A percentile compares a stretch with the other conserved stretches of the same genome.
Evolutionary conservation across 371 early-diverging fungal genomes (phyloP).

Genomic region (Chytridiales sp.): DNA sequence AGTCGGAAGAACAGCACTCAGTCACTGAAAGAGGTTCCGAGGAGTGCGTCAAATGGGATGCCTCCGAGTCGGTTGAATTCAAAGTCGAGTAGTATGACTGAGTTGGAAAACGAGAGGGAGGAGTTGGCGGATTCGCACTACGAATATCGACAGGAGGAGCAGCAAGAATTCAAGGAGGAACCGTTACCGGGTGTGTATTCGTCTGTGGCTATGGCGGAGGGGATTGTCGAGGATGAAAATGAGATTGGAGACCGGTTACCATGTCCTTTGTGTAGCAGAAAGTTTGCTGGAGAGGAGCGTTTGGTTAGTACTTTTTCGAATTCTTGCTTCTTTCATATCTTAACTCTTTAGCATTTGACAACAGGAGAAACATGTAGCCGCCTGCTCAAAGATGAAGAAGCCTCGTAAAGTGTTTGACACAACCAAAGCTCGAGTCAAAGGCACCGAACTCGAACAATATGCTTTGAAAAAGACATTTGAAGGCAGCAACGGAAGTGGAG

Average conservation of each 20-base stretch:
- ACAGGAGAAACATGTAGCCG: constrained; percentile 43
- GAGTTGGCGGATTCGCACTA: constrained; percentile 10
- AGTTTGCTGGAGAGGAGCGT: constrained; percentile 38
- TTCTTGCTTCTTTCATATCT: not conserved
- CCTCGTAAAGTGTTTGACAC: constrained; percentile 47
- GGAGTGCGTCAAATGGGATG: not conserved
- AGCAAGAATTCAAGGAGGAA: not conserved
- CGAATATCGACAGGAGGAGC: not conserved
- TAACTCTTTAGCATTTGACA: not conserved
- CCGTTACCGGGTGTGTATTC: not conserved
- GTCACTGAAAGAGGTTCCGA: no score
- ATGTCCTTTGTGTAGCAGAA: constrained; percentile 39
- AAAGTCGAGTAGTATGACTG: no score
- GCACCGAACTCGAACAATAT: constrained; percentile 53
- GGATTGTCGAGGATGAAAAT: not conserved
- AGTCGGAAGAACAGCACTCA: no score
- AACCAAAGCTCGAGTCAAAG: constrained; percentile 41
- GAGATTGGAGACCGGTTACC: constrained; percentile 15
- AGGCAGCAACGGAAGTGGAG: constrained; percentile 3
- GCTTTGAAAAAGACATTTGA: constrained; percentile 12
- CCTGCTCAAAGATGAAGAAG: constrained; percentile 41
- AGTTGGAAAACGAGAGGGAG: not conserved
- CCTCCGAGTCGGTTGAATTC: not conserved
- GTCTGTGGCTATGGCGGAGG: not conserved
- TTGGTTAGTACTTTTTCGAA: constrained; percentile 22